A percentile compares a stretch with the other conserved stretches of the same genome.
phyloP scores from a whole-genome alignment of 305 asterid genomes.

The Fraxinus nigra region DNA sequence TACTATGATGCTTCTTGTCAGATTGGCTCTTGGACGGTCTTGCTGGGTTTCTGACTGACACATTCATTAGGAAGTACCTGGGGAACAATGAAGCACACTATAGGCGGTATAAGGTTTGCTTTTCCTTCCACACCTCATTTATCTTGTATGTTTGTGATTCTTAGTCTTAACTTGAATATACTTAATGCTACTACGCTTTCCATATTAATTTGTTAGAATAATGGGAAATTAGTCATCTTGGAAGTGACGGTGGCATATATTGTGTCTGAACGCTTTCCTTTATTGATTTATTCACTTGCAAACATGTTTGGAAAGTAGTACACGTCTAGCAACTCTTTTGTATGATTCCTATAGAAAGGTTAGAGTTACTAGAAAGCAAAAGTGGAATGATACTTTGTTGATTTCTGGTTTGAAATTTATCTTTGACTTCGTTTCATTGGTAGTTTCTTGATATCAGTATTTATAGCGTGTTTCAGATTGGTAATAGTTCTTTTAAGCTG shows the following conservation, averaged over 20 bases:
- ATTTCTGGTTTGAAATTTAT: neutral
- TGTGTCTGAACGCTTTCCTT: neutral
- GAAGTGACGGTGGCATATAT: conserved; percentile 13
- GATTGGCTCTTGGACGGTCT: conserved; percentile 99
- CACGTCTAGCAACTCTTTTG: conserved; percentile 1
- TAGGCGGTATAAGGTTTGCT: conserved; percentile 88
- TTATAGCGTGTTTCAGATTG: neutral
- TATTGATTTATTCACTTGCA: neutral
- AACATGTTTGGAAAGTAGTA: conserved; percentile 12
- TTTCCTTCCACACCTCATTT: conserved; percentile 22
- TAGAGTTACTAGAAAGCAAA: neutral
- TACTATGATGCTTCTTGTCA: conserved; percentile 37
- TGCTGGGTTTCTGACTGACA: conserved; percentile 90
- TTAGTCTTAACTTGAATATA: neutral
- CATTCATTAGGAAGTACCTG: conserved; percentile 73
- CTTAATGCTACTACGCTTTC: neutral
- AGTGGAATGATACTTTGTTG: neutral
- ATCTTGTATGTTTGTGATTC: conserved; percentile 6
- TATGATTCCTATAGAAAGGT: neutral
- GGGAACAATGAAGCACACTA: conserved; percentile 98
- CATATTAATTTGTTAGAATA: conserved; percentile 1
- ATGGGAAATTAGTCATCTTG: conserved; percentile 12
- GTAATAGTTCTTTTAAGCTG: neutral
- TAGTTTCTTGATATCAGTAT: neutral
- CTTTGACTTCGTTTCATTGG: neutral